These are phyloP conservation scores for Elsinoe arachidis DNA, from an alignment of 2,329 filamentous ascomycete species.

Conservation along the genomic window DNA sequence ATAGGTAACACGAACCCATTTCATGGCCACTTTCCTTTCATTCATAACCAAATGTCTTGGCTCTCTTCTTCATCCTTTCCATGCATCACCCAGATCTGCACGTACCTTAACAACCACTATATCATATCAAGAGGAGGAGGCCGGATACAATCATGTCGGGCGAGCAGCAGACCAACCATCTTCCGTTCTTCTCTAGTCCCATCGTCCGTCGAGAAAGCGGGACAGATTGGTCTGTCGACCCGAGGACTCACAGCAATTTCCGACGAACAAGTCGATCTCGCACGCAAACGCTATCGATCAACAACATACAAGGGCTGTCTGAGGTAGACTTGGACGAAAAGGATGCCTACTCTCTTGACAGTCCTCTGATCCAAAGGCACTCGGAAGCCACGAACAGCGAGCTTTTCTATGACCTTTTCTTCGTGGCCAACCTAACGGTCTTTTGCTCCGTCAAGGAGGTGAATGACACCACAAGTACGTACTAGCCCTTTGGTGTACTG, in stretches of 20 bases:
- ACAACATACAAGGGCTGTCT: conserved; percentile 3
- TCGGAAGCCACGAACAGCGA: conserved; percentile 48
- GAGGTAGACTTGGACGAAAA: background rate
- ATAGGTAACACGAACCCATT: background rate
- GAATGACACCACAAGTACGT: conserved; percentile 35
- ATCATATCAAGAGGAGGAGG: background rate
- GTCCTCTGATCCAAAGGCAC: conserved; percentile 33
- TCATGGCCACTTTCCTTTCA: background rate
- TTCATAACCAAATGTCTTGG: conserved; percentile 4
- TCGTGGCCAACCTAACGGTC: conserved; percentile 56
- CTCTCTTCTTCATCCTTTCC: background rate
- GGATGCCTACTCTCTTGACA: conserved; percentile 7
- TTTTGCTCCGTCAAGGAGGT: conserved; percentile 51
- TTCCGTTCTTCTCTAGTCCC: conserved; percentile 8
- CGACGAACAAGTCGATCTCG: conserved; percentile 4
- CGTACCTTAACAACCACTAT: background rate
- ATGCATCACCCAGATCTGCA: background rate
- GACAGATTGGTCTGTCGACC: conserved; percentile 6
- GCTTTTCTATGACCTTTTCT: conserved; percentile 53
- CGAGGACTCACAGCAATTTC: background rate
- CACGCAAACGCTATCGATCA: background rate
- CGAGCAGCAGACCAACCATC: background rate
- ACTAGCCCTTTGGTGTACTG: background rate
- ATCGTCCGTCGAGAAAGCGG: conserved; percentile 4
- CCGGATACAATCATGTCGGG: background rate